Evolutionary conservation across 345 rosid species (phyloP).

Genomic region (Salix brachista): DNA sequence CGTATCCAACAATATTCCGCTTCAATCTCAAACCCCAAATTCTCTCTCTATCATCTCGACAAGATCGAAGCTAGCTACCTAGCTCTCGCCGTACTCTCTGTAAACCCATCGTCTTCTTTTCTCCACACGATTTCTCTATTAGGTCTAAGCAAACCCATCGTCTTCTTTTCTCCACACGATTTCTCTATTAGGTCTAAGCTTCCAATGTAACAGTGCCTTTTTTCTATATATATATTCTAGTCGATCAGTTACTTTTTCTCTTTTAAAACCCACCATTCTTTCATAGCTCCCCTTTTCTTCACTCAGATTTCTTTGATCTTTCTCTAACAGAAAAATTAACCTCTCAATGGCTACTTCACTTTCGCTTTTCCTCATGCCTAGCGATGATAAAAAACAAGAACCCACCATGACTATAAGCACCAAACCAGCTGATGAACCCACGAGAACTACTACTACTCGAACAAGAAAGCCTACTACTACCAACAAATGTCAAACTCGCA

Average conservation of each 20-base stretch:
- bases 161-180: neutral
- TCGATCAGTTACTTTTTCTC: neutral
- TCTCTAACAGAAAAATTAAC: too few relatives aligned
- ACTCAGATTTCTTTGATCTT: neutral
- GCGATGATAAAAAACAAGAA: neutral
- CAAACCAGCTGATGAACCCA: neutral
- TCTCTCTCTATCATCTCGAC: neutral
- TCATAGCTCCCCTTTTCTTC: neutral
- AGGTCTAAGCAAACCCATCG: neutral
- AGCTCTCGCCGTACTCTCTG: neutral
- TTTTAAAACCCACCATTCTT: neutral
- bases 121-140: neutral
- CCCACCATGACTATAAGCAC: constrained; percentile 5
- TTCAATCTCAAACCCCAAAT: neutral
- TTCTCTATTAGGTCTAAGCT: neutral
- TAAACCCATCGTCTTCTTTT: neutral
- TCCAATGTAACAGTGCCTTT: neutral
- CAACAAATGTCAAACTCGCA: constrained; percentile 27
- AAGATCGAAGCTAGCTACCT: neutral
- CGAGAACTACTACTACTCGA: neutral
- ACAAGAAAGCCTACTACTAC: constrained; percentile 5
- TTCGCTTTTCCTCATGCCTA: constrained; percentile 4
- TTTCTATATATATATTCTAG: neutral
- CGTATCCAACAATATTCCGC: neutral
- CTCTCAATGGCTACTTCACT: constrained; percentile 12